Base-by-base conservation (phyloP, 2,329 filamentous ascomycete species). In the Arachnopeziza araneosa region DNA sequence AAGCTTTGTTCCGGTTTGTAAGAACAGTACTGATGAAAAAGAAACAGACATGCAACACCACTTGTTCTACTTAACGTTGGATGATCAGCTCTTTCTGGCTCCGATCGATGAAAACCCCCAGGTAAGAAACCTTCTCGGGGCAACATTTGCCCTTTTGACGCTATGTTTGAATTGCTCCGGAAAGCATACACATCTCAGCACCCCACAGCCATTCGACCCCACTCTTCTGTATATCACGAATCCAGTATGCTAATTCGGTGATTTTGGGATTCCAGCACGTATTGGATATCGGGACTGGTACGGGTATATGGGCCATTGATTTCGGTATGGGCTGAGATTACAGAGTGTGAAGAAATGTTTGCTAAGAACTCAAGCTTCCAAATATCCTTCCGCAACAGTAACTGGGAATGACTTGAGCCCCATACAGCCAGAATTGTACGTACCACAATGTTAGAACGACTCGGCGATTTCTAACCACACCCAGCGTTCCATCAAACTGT, bases 321-420 rank as follows among this genome's bases (percentile, higher is more conserved):
- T 64, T 62, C 22, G 62, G 60, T 59, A 59, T 30, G 21, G n/a
- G n/a, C 21, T 12, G 19, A 52, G 10, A 23, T 54, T 10, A 1
- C 12, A 24, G 9, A 30, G 26, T 52, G 10, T 52, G 50, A 52
- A 52, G 21, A 52, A n/a, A 10, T 24, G 21, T 32, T 48, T 24
- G 21, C 50, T 48, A 24, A 19, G 22, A 56, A 66, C 1, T 70
- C 6, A n/a, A 59, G 57, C 62, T 1, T 24, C 51, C 2, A 55
- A 62, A 48, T 59, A 60, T 24, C 62, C 62, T 9, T 58, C 59
- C 21, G 64, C 68, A 7, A 54, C 63, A 44, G 68, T 73, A 9
- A 60, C 67, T 24, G 70, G 69, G 22, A 66, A 60, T 22, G 71
- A 73, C 56, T 66, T 73, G 26, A 69, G 66, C 48, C 66, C 67